A percentile compares a stretch with the other conserved stretches of the same genome.
phyloP scores from a whole-genome alignment of 305 asterid genomes.

The Ajuga reptans region DNA sequence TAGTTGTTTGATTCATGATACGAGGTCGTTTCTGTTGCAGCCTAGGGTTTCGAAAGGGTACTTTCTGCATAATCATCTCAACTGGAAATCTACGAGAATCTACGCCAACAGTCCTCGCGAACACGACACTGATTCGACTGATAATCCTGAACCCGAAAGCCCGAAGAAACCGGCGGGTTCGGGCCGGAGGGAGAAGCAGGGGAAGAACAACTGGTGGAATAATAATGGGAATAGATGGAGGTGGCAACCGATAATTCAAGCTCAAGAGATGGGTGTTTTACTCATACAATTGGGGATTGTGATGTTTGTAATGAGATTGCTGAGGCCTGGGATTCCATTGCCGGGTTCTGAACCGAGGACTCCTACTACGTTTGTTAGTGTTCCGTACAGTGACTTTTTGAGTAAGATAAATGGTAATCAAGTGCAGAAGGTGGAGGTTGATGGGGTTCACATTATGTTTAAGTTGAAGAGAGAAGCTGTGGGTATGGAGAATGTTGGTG shows the following conservation, averaged over 20 bases:
- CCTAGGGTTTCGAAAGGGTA: conserved; percentile 42
- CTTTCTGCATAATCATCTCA: conserved; percentile 22
- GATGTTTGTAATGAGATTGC: conserved; percentile 84
- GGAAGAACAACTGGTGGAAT: conserved; percentile 70
- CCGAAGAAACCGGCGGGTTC: conserved; percentile 44
- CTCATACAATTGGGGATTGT: conserved; percentile 80
- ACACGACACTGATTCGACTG: conserved; percentile 72
- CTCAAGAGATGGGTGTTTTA: conserved; percentile 82
- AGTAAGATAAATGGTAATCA: conserved; percentile 60
- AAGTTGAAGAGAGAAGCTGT: conserved; percentile 65
- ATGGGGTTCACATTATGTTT: conserved; percentile 93
- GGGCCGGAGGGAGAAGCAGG: conserved; percentile 64
- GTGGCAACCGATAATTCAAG: conserved; percentile 88
- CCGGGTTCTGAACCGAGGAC: conserved; percentile 84
- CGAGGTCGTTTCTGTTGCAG: conserved; percentile 36
- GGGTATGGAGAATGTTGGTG: conserved; percentile 37
- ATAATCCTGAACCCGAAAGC: conserved; percentile 49
- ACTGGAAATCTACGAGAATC: conserved; percentile 38
- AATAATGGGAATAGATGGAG: conserved; percentile 49
- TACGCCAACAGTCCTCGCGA: conserved; percentile 62
- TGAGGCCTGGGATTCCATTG: conserved; percentile 78
- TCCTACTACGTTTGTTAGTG: conserved; percentile 56
- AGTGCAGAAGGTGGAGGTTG: conserved; percentile 95
- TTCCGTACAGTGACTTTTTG: conserved; percentile 86
- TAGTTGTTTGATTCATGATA: conserved; percentile 17